A percentile compares a stretch with the other conserved stretches of the same genome.
phyloP scores from a whole-genome alignment of 73 alveolate species.

The Tetrahymena borealis region DNA sequence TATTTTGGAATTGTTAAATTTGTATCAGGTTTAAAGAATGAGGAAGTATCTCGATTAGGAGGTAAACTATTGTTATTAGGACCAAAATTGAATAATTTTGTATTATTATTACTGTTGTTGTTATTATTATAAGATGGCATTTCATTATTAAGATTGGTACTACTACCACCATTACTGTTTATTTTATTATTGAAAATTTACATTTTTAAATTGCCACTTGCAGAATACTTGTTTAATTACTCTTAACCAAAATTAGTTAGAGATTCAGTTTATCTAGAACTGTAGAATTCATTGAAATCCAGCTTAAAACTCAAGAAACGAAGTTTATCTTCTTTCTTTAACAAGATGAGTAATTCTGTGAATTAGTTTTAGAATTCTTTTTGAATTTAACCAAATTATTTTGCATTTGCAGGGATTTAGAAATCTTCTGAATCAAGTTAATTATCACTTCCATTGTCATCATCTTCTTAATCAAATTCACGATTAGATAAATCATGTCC shows the following conservation, averaged over 20 bases:
- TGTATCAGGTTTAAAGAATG: not conserved
- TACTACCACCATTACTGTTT: not conserved
- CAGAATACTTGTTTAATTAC: not conserved
- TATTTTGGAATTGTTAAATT: not conserved
- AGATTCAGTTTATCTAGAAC: not conserved
- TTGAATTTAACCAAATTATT: conserved; percentile 11
- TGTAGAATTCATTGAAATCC: conserved; percentile 85
- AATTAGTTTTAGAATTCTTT: conserved; percentile 30
- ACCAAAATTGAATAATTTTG: not conserved
- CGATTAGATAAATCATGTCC: not conserved
- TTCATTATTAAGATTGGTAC: not conserved
- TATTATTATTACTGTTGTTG: too few species aligned
- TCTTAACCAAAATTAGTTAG: not conserved
- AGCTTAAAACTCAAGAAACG: conserved; percentile 71
- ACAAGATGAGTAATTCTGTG: conserved; percentile 15
- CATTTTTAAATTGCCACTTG: not conserved
- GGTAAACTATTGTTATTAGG: not conserved
- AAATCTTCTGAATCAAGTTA: not conserved
- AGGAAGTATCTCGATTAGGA: not conserved
- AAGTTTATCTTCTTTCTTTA: conserved; percentile 50
- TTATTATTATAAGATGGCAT: not conserved
- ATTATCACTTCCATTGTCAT: conserved; percentile 3
- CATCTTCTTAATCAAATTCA: not conserved
- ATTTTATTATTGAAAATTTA: not conserved
- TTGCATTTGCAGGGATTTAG: conserved; percentile 1